Percentiles rank a stretch among this genome's conserved stretches.
Conservation (phyloP, 768 basidiomycete genomes). For the Termitomyces sp. region DNA sequence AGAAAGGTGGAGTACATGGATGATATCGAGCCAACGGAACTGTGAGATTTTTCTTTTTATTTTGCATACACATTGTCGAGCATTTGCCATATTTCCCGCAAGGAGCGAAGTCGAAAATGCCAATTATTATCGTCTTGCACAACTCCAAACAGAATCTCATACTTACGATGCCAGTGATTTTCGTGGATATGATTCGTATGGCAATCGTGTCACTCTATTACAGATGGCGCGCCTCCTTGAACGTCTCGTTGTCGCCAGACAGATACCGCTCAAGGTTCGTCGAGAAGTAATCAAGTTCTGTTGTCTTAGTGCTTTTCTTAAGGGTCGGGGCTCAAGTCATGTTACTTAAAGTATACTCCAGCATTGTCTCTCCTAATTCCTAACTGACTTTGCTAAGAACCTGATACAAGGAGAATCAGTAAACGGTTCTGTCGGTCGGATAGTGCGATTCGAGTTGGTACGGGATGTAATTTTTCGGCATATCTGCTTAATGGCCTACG, state of each 20-base stretch:
- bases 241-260: conserved; percentile 49
- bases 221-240: conserved; percentile 44
- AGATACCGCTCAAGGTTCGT: conserved; percentile 42
- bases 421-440: conserved; percentile 63
- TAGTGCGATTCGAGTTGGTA: conserved; percentile 39
- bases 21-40: conserved; percentile 74
- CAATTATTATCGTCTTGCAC: conserved; percentile 46
- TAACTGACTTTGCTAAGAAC: conserved; percentile 38
- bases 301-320: too few relatives aligned
- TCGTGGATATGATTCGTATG: conserved; percentile 39
- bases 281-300: not conserved
- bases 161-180: conserved; percentile 40
- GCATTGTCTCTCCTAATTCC: not conserved
- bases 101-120: conserved; percentile 64
- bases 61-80: conserved; percentile 23
- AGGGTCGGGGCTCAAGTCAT: conserved; percentile 84
- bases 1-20: conserved; percentile 60
- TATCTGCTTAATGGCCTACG: conserved; percentile 27
- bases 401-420: conserved; percentile 61
- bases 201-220: conserved; percentile 22
- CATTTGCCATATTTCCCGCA: conserved; percentile 42
- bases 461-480: conserved; percentile 34
- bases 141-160: conserved; percentile 30
- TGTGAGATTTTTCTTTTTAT: conserved; percentile 36
- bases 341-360: conserved; percentile 53